phyloP scores from a whole-genome alignment of 768 basidiomycete genomes.

The Mycena metata region DNA sequence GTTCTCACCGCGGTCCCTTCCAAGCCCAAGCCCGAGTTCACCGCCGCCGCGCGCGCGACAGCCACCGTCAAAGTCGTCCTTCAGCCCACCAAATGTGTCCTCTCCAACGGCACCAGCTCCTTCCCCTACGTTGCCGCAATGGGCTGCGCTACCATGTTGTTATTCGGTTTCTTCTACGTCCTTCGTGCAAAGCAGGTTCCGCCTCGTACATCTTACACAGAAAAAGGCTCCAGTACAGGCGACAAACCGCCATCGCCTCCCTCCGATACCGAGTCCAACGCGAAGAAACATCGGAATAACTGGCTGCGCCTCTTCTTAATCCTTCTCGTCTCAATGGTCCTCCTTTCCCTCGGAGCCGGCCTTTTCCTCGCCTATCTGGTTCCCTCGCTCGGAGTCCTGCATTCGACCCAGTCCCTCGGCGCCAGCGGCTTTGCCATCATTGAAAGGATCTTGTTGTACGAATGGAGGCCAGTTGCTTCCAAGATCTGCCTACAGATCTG shows the following conservation, averaged over 20 bases:
- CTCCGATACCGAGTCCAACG: not conserved
- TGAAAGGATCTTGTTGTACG: not conserved
- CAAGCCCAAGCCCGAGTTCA: conserved; percentile 1
- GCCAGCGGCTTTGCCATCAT: not conserved
- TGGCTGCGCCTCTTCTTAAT: not conserved
- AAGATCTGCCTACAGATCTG: not conserved
- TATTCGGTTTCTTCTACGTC: conserved; percentile 3
- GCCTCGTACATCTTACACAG: not conserved
- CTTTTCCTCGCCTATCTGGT: not conserved
- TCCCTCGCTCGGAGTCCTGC: too few relatives aligned
- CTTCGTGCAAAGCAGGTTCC: conserved; percentile 15
- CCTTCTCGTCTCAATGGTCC: not conserved
- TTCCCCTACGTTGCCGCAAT: conserved; percentile 5
- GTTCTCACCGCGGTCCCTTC: not conserved
- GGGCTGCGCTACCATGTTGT: conserved; percentile 4
- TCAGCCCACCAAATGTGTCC: conserved; percentile 16
- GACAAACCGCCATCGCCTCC: not conserved
- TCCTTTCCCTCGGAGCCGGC: not conserved
- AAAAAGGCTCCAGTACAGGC: not conserved
- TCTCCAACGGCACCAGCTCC: not conserved
- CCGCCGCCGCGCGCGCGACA: not conserved
- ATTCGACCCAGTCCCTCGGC: too few relatives aligned
- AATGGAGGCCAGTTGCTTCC: not conserved
- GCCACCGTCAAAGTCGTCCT: not conserved
- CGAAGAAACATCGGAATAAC: not conserved